A percentile compares a stretch with the other conserved stretches of the same genome.
These are phyloP conservation scores for Triglochin maritima DNA, from an alignment of 106 monocot genomes.

Conservation along the genomic window DNA sequence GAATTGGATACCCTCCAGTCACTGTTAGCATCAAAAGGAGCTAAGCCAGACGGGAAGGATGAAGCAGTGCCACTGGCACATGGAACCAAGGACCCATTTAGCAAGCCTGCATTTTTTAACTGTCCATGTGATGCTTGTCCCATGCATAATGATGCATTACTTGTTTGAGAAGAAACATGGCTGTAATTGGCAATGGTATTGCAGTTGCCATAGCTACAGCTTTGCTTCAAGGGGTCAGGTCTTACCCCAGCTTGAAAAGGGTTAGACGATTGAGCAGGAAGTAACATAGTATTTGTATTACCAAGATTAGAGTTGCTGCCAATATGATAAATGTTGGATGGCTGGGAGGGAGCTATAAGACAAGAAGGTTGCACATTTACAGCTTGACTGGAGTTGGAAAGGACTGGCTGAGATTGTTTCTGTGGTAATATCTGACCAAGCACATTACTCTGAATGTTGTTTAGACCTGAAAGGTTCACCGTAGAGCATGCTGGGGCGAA, in stretches of 20 bases:
- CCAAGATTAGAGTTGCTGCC: slow-evolving; percentile 21
- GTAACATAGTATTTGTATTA: slow-evolving; percentile 15
- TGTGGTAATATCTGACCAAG: slow-evolving; percentile 43
- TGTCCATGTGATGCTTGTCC: slow-evolving; percentile 28
- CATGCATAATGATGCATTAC: slow-evolving; percentile 17
- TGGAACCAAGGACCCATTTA: slow-evolving; percentile 28
- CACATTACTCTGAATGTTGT: slow-evolving; percentile 30
- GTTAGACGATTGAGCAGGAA: slow-evolving; percentile 16
- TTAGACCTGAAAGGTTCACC: slow-evolving; percentile 17
- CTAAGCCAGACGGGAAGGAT: not conserved
- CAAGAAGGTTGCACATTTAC: slow-evolving; percentile 59
- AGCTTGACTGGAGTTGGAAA: slow-evolving; percentile 29
- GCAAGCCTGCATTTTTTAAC: slow-evolving; percentile 21
- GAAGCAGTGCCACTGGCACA: slow-evolving; percentile 13
- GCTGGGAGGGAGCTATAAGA: slow-evolving; percentile 43
- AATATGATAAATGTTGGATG: slow-evolving; percentile 28
- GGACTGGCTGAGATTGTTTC: slow-evolving; percentile 22
- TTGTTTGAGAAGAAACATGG: slow-evolving; percentile 26
- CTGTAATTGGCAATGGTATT: slow-evolving; percentile 21
- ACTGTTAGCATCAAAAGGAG: slow-evolving; percentile 1
- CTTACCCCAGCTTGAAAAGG: slow-evolving; percentile 14
- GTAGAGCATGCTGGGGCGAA: slow-evolving; percentile 8
- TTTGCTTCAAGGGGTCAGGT: slow-evolving; percentile 11
- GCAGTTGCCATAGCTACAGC: slow-evolving; percentile 11
- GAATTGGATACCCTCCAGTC: slow-evolving; percentile 20